These are phyloP conservation scores for Leccinum rimulosum DNA, from an alignment of 768 basidiomycete species.

Conservation along the genomic window DNA sequence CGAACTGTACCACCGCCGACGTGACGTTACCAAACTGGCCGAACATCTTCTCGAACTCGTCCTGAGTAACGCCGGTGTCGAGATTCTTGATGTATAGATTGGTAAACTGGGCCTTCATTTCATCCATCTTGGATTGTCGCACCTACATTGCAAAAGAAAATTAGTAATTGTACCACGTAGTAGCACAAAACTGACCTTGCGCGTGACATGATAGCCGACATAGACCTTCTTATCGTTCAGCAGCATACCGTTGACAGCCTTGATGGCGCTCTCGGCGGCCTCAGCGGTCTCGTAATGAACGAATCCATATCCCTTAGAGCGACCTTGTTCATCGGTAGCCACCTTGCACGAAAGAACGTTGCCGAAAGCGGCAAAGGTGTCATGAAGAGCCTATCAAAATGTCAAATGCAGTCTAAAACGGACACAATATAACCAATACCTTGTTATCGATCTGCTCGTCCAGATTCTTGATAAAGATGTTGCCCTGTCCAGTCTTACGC, in stretches of 20 bases:
- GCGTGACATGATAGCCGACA: conserved; percentile 95
- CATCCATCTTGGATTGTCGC: conserved; percentile 97
- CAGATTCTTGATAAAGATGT: conserved; percentile 99
- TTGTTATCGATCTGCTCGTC: conserved; percentile 98
- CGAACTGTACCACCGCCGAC: conserved; percentile 79
- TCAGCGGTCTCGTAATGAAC: conserved; percentile 99
- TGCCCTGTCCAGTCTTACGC: conserved; percentile 99
- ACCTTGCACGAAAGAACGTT: conserved; percentile 99
- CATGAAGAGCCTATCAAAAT: conserved; percentile 81
- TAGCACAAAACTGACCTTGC: conserved; percentile 59
- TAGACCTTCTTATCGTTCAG: conserved; percentile 99
- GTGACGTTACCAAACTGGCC: conserved; percentile 76
- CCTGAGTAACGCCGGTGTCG: conserved; percentile 76
- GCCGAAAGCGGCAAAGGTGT: conserved; percentile 98
- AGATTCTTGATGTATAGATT: conserved; percentile 99
- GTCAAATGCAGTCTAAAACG: neutral
- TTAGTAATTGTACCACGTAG: neutral
- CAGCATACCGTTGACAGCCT: conserved; percentile 98
- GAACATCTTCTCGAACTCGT: conserved; percentile 86
- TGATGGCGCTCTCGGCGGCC: conserved; percentile 93
- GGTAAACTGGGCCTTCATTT: conserved; percentile 96
- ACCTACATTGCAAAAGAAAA: conserved; percentile 48
- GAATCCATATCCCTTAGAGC: conserved; percentile 97
- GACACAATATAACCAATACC: conserved; percentile 35
- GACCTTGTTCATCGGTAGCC: conserved; percentile 92